These are phyloP conservation scores for Linum lewisii DNA, from an alignment of 345 rosid species.

Conservation along the genomic window DNA sequence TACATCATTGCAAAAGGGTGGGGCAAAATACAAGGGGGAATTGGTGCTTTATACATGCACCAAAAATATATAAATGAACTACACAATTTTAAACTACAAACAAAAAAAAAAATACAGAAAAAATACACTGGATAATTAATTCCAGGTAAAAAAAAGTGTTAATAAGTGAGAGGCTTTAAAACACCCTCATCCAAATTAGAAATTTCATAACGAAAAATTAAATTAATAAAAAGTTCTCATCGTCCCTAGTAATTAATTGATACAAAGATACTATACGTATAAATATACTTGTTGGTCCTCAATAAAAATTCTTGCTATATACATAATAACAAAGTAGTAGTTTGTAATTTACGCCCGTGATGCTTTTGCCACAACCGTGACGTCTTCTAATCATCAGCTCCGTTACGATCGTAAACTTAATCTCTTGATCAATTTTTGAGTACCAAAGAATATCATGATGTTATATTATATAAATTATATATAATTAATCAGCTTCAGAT, in stretches of 20 bases:
- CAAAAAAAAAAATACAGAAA: too few relatives aligned
- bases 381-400: too few relatives aligned
- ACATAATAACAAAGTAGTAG: background rate
- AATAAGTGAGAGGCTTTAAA: background rate
- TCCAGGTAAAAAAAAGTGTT: background rate
- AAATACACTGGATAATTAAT: background rate
- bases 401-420: background rate
- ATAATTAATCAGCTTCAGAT: conserved; percentile 18
- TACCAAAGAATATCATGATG: conserved; percentile 23
- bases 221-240: background rate
- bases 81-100: background rate
- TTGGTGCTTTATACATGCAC: too few relatives aligned
- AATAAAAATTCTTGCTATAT: background rate
- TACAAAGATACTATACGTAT: background rate
- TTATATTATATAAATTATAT: too few relatives aligned
- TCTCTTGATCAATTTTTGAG: conserved; percentile 18
- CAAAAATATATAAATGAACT: background rate
- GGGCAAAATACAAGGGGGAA: too few relatives aligned
- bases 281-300: background rate
- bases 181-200: background rate
- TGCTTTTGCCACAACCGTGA: too few relatives aligned
- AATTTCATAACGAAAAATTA: too few relatives aligned
- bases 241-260: background rate
- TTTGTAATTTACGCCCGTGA: too few relatives aligned
- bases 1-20: too few relatives aligned